Percentiles rank a stretch among this genome's conserved stretches.
Evolutionary conservation across 768 basidiomycete species (phyloP).

Genomic region (Lactifluus rugatus): DNA sequence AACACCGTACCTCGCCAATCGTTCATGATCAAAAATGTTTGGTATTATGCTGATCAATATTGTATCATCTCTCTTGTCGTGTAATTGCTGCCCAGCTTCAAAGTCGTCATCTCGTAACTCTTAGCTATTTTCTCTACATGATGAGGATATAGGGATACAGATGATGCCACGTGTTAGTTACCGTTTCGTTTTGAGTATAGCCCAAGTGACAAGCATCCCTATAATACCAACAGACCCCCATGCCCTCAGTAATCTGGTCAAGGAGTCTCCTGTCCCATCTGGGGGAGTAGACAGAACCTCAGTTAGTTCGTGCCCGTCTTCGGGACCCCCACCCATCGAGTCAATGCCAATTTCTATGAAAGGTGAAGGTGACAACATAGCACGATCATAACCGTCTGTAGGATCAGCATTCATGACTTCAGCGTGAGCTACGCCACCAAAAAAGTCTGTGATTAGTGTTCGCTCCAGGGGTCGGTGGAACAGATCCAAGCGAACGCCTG

Average conservation of each 20-base stretch:
- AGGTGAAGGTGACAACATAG: neutral
- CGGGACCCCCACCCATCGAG: neutral
- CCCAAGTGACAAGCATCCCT: conserved; percentile 7
- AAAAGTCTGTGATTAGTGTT: conserved; percentile 55
- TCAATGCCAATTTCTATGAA: neutral
- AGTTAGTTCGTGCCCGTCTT: neutral
- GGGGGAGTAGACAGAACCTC: neutral
- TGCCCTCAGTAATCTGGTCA: conserved; percentile 4
- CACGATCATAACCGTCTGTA: neutral
- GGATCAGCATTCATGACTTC: conserved; percentile 38
- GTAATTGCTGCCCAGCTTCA: neutral
- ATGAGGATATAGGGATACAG: neutral
- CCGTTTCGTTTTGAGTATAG: neutral
- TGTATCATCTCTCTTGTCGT: conserved; percentile 13
- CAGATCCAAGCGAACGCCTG: conserved; percentile 83
- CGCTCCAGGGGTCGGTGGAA: conserved; percentile 59
- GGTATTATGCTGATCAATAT: neutral
- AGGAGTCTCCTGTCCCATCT: neutral
- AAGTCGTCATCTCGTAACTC: conserved; percentile 1
- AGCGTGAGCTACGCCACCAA: conserved; percentile 74
- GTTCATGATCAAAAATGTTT: conserved; percentile 3
- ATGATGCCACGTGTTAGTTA: neutral
- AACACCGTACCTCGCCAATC: conserved; percentile 1
- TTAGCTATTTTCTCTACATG: neutral
- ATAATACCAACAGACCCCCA: conserved; percentile 16